phyloP scores from a whole-genome alignment of 179 eudicot species.

The Spergularia azorica region DNA sequence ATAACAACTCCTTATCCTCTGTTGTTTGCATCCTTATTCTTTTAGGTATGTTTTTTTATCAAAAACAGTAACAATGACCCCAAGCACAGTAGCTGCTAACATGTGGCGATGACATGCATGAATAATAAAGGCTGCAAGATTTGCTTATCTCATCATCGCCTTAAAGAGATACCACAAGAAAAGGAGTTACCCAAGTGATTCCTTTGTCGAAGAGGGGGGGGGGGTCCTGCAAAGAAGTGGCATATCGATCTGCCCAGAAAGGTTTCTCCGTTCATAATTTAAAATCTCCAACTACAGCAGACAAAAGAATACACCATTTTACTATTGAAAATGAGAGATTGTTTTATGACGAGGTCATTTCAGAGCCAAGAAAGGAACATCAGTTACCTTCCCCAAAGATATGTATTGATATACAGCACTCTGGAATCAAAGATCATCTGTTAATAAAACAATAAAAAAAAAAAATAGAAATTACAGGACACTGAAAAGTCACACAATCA shows the following conservation, averaged over 20 bases:
- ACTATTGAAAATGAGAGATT: not conserved
- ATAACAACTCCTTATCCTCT: no score
- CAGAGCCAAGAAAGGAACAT: constrained; percentile 1
- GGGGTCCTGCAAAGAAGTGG: constrained; percentile 20
- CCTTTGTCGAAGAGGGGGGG: constrained; percentile 11
- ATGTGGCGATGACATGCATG: constrained; percentile 3
- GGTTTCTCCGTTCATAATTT: constrained; percentile 56
- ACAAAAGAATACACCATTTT: constrained; percentile 9
- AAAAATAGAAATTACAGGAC: not conserved
- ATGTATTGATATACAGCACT: constrained; percentile 81
- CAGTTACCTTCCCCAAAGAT: constrained; percentile 68
- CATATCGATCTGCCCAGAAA: constrained; percentile 54
- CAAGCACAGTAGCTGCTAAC: not conserved
- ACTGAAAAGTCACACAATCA: constrained; percentile 21
- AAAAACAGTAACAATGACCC: not conserved
- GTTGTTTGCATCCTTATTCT: no score
- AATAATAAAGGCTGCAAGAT: not conserved
- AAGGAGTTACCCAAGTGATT: constrained; percentile 42
- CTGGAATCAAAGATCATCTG: constrained; percentile 41
- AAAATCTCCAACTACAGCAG: constrained; percentile 66
- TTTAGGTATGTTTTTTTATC: no score
- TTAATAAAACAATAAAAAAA: constrained; percentile 10
- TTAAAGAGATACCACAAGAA: not conserved
- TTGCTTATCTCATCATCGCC: not conserved
- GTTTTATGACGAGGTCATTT: not conserved